Evolutionary conservation across 495 filamentous ascomycete genomes (phyloP).

Genomic region (Xylaria nigripes): DNA sequence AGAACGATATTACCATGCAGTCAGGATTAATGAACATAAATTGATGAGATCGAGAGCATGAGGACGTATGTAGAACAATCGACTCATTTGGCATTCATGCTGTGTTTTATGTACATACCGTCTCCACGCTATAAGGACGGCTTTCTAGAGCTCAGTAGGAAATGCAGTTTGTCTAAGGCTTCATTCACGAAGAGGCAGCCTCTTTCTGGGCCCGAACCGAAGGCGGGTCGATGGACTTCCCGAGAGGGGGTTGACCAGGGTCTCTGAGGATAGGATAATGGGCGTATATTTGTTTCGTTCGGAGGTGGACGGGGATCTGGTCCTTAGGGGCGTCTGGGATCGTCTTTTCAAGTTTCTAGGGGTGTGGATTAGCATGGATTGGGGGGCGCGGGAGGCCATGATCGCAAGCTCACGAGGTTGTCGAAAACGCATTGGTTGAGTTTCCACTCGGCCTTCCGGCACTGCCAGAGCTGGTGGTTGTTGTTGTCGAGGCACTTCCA

Average conservation of each 20-base stretch:
- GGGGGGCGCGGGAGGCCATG: conserved; percentile 1
- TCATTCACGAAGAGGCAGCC: conserved; percentile 17
- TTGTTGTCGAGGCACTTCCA: conserved; percentile 95
- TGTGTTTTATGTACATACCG: conserved; percentile 10
- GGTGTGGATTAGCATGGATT: conserved; percentile 5
- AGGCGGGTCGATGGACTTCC: conserved; percentile 32
- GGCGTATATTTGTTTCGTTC: conserved; percentile 69
- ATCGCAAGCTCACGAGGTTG: conserved; percentile 63
- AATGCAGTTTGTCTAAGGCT: background rate
- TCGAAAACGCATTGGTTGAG: conserved; percentile 92
- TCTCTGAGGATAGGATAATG: conserved; percentile 37
- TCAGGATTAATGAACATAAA: background rate
- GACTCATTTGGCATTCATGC: background rate
- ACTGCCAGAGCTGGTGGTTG: conserved; percentile 95
- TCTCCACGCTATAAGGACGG: background rate
- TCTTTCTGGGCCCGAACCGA: conserved; percentile 20
- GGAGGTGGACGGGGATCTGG: conserved; percentile 73
- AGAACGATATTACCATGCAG: background rate
- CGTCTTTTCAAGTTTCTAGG: conserved; percentile 78
- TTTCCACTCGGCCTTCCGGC: conserved; percentile 66
- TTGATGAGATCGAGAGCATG: background rate
- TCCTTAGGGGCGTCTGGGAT: conserved; percentile 76
- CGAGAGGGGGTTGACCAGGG: conserved; percentile 21
- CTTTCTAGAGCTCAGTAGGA: conserved; percentile 2
- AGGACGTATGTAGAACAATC: background rate